These are phyloP conservation scores for Cystofilobasidium bisporidii DNA, from an alignment of 768 basidiomycete genomes.

Conservation along the genomic window DNA sequence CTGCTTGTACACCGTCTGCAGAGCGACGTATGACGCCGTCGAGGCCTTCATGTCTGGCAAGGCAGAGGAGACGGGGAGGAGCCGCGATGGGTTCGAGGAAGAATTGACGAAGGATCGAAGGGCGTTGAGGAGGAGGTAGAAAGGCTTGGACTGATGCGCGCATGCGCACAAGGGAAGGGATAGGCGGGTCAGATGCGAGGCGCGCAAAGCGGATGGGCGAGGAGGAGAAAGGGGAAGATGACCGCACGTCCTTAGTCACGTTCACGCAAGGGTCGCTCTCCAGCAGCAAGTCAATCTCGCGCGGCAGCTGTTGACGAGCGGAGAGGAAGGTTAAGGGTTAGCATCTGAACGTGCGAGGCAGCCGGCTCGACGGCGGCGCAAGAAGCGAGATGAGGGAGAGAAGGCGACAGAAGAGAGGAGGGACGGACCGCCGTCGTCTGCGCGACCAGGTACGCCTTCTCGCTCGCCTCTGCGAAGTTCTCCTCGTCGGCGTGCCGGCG, in stretches of 20 bases:
- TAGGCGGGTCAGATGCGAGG: no score
- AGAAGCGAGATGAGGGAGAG: no score
- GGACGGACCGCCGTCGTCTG: slow-evolving; percentile 44
- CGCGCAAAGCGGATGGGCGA: neutral
- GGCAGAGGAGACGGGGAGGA: slow-evolving; percentile 71
- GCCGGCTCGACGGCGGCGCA: no score
- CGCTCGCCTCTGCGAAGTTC: slow-evolving; percentile 90
- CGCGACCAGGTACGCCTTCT: slow-evolving; percentile 52
- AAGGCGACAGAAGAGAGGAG: no score
- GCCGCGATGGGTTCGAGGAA: slow-evolving; percentile 39
- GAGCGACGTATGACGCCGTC: slow-evolving; percentile 66
- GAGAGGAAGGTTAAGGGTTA: no score
- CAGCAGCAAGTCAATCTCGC: slow-evolving; percentile 58
- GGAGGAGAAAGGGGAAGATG: no score
- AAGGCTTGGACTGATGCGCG: slow-evolving; percentile 57
- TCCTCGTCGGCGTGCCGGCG: slow-evolving; percentile 65
- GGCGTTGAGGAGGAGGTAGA: slow-evolving; percentile 69
- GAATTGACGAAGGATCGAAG: slow-evolving; percentile 52
- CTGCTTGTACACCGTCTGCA: slow-evolving; percentile 75
- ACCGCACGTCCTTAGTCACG: slow-evolving; percentile 42
- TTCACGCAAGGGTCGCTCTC: slow-evolving; percentile 50
- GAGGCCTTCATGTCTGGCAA: slow-evolving; percentile 95
- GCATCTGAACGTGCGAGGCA: no score
- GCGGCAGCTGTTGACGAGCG: slow-evolving; percentile 49
- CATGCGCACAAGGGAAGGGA: no score